These are phyloP conservation scores for Xylariomycetidae sp. DNA, from an alignment of 2,329 filamentous ascomycete species.

Conservation along the genomic window DNA sequence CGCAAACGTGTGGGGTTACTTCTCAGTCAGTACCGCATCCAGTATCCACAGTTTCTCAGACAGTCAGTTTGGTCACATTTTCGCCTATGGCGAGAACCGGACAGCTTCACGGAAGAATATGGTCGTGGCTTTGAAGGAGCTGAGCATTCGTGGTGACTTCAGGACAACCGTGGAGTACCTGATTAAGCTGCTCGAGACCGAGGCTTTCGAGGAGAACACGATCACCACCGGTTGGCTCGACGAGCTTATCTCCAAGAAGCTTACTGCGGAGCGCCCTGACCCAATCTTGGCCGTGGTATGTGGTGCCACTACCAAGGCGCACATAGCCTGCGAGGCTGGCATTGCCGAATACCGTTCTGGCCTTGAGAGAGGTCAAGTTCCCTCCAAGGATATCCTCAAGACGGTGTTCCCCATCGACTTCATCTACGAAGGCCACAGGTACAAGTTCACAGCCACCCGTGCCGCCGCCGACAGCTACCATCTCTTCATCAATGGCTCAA, in stretches of 20 bases:
- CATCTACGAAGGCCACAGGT: slow-evolving; percentile 93
- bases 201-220: slow-evolving; percentile 97
- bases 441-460: slow-evolving; percentile 96
- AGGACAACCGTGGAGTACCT: slow-evolving; percentile 97
- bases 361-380: slow-evolving; percentile 94
- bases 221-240: slow-evolving; percentile 99
- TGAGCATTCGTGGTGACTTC: slow-evolving; percentile 99
- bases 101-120: slow-evolving; percentile 97
- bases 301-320: slow-evolving; percentile 90
- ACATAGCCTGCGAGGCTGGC: slow-evolving; percentile 87
- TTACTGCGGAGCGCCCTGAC: slow-evolving; percentile 93
- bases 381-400: slow-evolving; percentile 92
- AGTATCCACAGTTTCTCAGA: slow-evolving; percentile 99
- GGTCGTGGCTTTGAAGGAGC: slow-evolving; percentile 95
- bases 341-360: slow-evolving; percentile 81
- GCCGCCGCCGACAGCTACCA: slow-evolving; percentile 93
- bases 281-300: slow-evolving; percentile 90
- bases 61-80: slow-evolving; percentile 98
- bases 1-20: slow-evolving; percentile 99
- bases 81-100: slow-evolving; percentile 97
- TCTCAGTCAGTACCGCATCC: slow-evolving; percentile 93
- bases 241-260: slow-evolving; percentile 94
- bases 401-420: slow-evolving; percentile 97
- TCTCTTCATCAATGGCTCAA: slow-evolving; percentile 97
- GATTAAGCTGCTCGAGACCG: slow-evolving; percentile 96